These are phyloP conservation scores for Mallotus nudiflorus DNA, from an alignment of 345 rosid species.

Conservation along the genomic window DNA sequence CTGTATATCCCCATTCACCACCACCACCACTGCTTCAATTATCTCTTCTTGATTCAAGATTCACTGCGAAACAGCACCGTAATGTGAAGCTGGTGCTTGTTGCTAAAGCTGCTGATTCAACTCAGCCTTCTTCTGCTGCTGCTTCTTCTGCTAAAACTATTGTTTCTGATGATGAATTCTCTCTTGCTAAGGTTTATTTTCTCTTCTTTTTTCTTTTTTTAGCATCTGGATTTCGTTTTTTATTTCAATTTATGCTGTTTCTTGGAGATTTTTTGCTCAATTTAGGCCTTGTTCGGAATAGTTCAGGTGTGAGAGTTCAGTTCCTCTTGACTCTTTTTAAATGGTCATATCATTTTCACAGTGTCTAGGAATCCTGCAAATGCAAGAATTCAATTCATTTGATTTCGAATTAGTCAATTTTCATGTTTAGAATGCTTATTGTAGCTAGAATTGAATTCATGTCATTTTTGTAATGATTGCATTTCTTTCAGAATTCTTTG, in stretches of 20 bases:
- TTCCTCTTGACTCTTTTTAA: too few relatives aligned
- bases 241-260: not conserved
- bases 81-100: constrained; percentile 18
- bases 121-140: constrained; percentile 51
- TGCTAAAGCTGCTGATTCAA: constrained; percentile 66
- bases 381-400: too few relatives aligned
- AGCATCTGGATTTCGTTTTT: not conserved
- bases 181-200: constrained; percentile 79
- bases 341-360: too few relatives aligned
- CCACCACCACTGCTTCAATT: constrained; percentile 6
- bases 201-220: not conserved
- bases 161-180: constrained; percentile 71
- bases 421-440: too few relatives aligned
- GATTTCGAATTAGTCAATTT: too few relatives aligned
- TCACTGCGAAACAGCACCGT: constrained; percentile 17
- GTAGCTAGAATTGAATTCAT: too few relatives aligned
- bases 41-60: constrained; percentile 14
- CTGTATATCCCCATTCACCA: constrained; percentile 32
- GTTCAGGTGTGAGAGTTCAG: too few relatives aligned
- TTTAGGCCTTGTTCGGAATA: not conserved
- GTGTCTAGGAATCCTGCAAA: too few relatives aligned
- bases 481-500: too few relatives aligned
- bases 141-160: constrained; percentile 42
- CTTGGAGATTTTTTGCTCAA: not conserved
- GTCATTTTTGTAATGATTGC: too few relatives aligned